Base-by-base conservation (phyloP, 768 basidiomycete genomes). In the Pisolithus microcarpus region DNA sequence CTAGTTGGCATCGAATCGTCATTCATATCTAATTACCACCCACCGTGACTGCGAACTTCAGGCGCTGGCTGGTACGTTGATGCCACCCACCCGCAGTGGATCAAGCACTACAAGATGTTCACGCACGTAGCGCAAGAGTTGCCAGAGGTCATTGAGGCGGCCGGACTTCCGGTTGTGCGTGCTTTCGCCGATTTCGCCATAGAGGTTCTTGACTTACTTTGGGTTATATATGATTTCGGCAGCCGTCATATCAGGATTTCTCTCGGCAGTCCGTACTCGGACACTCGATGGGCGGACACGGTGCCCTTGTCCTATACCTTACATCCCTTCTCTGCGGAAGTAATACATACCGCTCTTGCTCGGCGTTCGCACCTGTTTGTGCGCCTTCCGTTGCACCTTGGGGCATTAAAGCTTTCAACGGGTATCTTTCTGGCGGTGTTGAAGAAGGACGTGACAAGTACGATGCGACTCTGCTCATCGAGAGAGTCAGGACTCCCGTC, bases 211-310 rank as follows among this genome's bases (percentile, higher is more conserved):
- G 38, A 56, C 38, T 34, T 5, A 28, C 26, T 31, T 26, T 45
- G 8, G 26, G 23, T 4, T 19, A 8, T 46, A 39, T 19, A 38
- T 28, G n/a, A 43, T 28, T 43, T 31, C 7, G 11, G 3, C 11
- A 24, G 7, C 26, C 4, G 42, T 26, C 26, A 43, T 51, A 23
- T 37, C 59, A 93, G 91, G 91, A 98, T 72, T 76, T 85, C 57
- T 75, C 72, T 30, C 82, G 87, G 46, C 83, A 89, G 63, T 92
- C 91, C 19, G 85, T 98, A 60, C 87, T 91, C 62, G 96, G 96
- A 9, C 96, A 99, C 69, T 92, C 89, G 42, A 99, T 98, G 96
- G 91, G 90, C 51, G 96, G 96, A 2, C 93, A 96, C 63, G 96
- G 96, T 7, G 92, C 96, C 11, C 77, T 99, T 24, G 87, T 87